These are phyloP conservation scores for Alternaria brassicae DNA, from an alignment of 2,329 filamentous ascomycete genomes.

Conservation along the genomic window DNA sequence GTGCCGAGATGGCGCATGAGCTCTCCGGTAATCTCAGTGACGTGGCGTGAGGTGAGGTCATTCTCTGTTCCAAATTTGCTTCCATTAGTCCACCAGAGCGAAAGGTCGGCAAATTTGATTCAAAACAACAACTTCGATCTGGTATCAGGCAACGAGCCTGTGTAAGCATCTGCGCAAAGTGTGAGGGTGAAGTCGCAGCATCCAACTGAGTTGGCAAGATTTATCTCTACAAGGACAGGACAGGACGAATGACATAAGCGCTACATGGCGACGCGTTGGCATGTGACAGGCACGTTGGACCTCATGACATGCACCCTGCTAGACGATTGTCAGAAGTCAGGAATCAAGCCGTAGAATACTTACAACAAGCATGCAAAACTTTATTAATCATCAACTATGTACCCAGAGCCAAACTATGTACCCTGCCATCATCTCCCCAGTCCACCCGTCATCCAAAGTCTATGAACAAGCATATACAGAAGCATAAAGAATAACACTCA, in stretches of 20 bases:
- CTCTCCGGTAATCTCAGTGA: not conserved
- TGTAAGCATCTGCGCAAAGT: not conserved
- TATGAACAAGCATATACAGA: not conserved
- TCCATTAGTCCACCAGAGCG: rapidly evolving
- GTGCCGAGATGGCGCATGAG: not conserved
- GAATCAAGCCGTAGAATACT: rapidly evolving
- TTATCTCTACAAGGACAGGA: not conserved
- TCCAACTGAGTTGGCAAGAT: not conserved
- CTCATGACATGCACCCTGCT: not conserved
- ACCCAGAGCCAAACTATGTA: not conserved
- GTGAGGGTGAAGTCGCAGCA: not conserved
- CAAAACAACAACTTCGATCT: not conserved
- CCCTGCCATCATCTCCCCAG: not conserved
- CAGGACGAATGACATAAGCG: not conserved
- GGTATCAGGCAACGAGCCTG: not conserved
- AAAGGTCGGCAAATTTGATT: not conserved
- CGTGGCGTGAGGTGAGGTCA: too few species aligned
- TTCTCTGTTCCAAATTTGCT: not conserved
- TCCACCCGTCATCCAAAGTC: not conserved
- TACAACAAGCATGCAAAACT: not conserved
- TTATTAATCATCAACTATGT: not conserved
- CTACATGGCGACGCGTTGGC: not conserved
- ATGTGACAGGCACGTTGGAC: not conserved
- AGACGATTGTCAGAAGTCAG: not conserved
- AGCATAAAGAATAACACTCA: not conserved